phyloP scores from a whole-genome alignment of 2,329 filamentous ascomycete species.

The Venturia aucupariae region DNA sequence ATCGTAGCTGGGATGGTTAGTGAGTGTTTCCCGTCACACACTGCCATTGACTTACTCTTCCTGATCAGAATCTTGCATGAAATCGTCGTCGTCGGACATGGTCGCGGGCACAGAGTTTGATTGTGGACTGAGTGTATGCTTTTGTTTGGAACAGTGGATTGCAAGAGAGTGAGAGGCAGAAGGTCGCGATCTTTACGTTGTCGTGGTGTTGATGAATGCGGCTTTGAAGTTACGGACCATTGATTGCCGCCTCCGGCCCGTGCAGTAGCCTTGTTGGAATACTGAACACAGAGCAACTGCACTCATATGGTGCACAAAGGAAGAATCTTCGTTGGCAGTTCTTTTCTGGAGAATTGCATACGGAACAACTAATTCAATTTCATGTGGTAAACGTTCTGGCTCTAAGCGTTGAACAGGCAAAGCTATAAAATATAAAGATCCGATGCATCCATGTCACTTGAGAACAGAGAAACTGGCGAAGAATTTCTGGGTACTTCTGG shows the following conservation, averaged over 20 bases:
- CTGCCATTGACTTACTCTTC: conserved; percentile 54
- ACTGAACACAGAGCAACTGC: not conserved
- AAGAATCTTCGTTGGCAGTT: not conserved
- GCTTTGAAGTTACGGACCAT: no score
- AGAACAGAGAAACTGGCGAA: no score
- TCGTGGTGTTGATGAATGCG: not conserved
- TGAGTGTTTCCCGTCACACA: conserved; percentile 16
- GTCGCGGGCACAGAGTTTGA: not conserved
- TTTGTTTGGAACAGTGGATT: not conserved
- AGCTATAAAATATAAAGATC: no score
- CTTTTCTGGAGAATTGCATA: not conserved
- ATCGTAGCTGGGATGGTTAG: conserved; percentile 58
- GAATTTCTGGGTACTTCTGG: no score
- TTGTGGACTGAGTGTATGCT: not conserved
- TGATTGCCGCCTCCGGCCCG: not conserved
- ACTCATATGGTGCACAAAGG: not conserved
- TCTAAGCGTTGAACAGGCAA: no score
- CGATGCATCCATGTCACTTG: no score
- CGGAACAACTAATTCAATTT: no score
- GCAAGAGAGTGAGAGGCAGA: not conserved
- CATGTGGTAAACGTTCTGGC: no score
- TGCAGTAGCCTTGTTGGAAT: not conserved
- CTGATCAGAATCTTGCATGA: conserved; percentile 86
- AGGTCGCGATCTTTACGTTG: not conserved
- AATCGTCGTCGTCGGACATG: conserved; percentile 82